phyloP scores from a whole-genome alignment of 257 asterid species.

The Petunia axillaris region DNA sequence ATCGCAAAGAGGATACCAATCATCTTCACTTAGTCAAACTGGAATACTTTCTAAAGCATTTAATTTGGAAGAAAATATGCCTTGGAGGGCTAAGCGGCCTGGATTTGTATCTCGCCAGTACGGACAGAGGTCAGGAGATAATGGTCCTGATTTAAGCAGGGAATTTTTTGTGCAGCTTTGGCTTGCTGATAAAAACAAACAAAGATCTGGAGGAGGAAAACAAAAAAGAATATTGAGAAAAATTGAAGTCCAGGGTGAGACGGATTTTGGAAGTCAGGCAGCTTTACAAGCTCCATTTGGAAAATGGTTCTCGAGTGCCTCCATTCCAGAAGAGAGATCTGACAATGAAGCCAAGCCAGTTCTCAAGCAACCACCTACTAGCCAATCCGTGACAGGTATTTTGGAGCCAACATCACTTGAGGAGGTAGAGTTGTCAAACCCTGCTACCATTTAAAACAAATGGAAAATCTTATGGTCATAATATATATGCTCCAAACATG shows the following conservation, averaged over 20 bases:
- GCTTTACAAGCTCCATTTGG: conserved; percentile 38
- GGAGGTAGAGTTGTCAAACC: conserved; percentile 59
- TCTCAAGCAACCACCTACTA: conserved; percentile 72
- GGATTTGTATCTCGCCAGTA: conserved; percentile 42
- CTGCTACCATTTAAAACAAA: conserved; percentile 20
- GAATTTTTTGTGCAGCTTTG: conserved; percentile 79
- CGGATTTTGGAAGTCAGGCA: conserved; percentile 34
- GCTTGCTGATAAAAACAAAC: conserved; percentile 61
- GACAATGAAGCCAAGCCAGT: conserved; percentile 44
- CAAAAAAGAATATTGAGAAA: conserved; percentile 41
- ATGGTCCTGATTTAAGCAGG: conserved; percentile 63
- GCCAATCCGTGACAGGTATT: conserved; percentile 79
- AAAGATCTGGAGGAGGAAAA: conserved; percentile 35
- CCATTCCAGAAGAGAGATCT: conserved; percentile 42
- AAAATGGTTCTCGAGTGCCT: conserved; percentile 51
- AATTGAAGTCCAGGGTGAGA: conserved; percentile 32
- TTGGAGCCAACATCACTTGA: conserved; percentile 72
- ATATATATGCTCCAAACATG: conserved; percentile 11
- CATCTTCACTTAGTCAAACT: conserved; percentile 12
- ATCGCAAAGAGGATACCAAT: conserved; percentile 41
- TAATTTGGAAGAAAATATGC: conserved; percentile 33
- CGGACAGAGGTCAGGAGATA: conserved; percentile 39
- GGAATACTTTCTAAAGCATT: conserved; percentile 24
- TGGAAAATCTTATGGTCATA: not conserved
- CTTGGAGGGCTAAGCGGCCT: conserved; percentile 44